Base-by-base conservation (phyloP, 768 basidiomycete species). In the Calvatia gigantea region DNA sequence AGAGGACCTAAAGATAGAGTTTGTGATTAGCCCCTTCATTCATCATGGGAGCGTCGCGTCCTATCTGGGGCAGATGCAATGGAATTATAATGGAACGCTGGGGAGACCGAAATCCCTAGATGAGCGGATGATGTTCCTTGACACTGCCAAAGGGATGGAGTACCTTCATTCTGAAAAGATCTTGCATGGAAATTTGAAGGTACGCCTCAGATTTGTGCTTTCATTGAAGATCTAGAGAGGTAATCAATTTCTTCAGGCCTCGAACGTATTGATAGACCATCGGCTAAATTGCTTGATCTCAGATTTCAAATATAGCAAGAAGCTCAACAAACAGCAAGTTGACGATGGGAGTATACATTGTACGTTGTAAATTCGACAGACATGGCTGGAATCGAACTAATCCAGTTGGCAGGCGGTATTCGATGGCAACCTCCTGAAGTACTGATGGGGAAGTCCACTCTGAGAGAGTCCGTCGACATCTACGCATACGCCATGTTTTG, bases 91-190 rank as follows among this genome's bases (percentile, higher is more conserved):
- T 60, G 73, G 75, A 58, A 45, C 61, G 53, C 60, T 66, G 17
- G 60, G 41, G 35, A 61, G 47, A 28, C 41, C 39, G 6, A 38
- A 37, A 19, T 23, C 19, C 6, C 5, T 38, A 17, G 78, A 83
- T 54, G 59, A 75, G 46, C 65, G 83, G 58, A 71, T 72, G 64
- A 80, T 78, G 67, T 79, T 88, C 62, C 70, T 80, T 54, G 83
- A 89, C 68, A 80, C 88, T 56, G 81, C 86, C 15, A 75, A 77
- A 60, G 88, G 87, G 6, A 87, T 90, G 86, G 74, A 78, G 48
- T 88, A 89, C 64, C 65, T 90, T 56, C 88, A 90, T 63, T 62
- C 64, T 6, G 63, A 76, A 54, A 80, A 77, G 2, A 77, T 89
- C 15, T 60, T 87, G 58, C 88, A 90, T 63, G 88, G 86, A 2